A percentile compares a stretch with the other conserved stretches of the same genome.
These are phyloP conservation scores for Aspergillus neoniger DNA, from an alignment of 2,329 filamentous ascomycete species.

Conservation along the genomic window DNA sequence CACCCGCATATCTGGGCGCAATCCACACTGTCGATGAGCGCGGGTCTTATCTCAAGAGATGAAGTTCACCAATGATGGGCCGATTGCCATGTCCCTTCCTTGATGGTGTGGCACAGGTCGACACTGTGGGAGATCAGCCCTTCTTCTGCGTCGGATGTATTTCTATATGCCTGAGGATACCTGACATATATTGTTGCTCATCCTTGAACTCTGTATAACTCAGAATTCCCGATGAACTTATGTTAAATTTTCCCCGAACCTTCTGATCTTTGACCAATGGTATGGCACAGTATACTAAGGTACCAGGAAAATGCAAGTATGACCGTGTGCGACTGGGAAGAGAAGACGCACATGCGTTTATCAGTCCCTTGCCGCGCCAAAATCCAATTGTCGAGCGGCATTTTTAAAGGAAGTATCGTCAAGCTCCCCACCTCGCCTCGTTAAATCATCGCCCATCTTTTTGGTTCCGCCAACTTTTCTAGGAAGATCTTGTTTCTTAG, in stretches of 20 bases:
- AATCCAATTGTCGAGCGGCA: slow-evolving; percentile 81
- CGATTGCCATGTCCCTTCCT: background rate
- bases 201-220: background rate
- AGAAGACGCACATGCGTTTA: background rate
- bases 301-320: background rate
- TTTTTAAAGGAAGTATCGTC: slow-evolving; percentile 68
- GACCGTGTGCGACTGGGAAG: background rate
- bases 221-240: too few relatives aligned
- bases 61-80: background rate
- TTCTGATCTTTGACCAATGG: background rate
- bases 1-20: background rate
- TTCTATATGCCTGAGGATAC: background rate
- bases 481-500: slow-evolving; percentile 77
- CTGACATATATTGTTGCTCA: background rate
- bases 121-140: background rate
- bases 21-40: background rate
- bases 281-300: background rate
- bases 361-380: slow-evolving; percentile 52
- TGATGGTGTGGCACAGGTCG: background rate
- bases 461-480: slow-evolving; percentile 71
- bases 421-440: slow-evolving; percentile 70
- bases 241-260: background rate
- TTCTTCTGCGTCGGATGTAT: background rate
- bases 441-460: slow-evolving; percentile 80
- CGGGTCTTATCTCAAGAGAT: background rate